Evolutionary conservation across 768 basidiomycete genomes (phyloP), one percentile per base, ranked within the genome.

Genomic region (Calvatia gigantea): DNA sequence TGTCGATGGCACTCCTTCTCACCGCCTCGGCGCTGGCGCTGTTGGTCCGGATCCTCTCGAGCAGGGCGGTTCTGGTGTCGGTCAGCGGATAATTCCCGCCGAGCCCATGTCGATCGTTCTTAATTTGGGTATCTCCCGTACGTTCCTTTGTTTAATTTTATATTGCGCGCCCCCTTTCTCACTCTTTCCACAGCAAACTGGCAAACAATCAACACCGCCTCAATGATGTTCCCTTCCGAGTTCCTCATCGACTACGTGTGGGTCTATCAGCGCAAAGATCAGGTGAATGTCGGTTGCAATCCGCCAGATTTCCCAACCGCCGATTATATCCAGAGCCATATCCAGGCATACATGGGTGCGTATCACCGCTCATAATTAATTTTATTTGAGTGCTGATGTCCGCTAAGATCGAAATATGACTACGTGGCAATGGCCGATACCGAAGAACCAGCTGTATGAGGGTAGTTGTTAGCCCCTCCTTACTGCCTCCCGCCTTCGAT

Each of bases 191-290:
- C 64, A 77, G 83, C 75, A 29, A 84, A 82, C 61, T 93, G 91
- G 83, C 89, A 91, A 58, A 69, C 70, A 2, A 76, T 77, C 57
- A 78, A 86, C 52, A 55, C 77, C 38, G 51, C 72, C 21, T 77
- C 85, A 39, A 76, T 91, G 75, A 67, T 69, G 21, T 90, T 89
- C 76, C 89, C 89, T 0, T 80, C 83, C 0, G 81, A 84, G 61
- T 77, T 91, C 74, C 73, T 79, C 37, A 70, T 92, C 33, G 89
- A 94, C 67, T 93, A 91, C 65, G 84, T 93, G 37, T 79, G 91
- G 23, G 86, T 94, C 17, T 94, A 91, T 67, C 90, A 91, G 69
- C 70, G 82, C 47, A 74, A 78, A 59, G 82, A 79, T 2, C 57
- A 70, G 49, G 70, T 60, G 28, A 89, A 88, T 62, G 64, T 85